These are phyloP conservation scores for Fusarium sp. DNA, from an alignment of 2,329 filamentous ascomycete genomes.

Conservation along the genomic window DNA sequence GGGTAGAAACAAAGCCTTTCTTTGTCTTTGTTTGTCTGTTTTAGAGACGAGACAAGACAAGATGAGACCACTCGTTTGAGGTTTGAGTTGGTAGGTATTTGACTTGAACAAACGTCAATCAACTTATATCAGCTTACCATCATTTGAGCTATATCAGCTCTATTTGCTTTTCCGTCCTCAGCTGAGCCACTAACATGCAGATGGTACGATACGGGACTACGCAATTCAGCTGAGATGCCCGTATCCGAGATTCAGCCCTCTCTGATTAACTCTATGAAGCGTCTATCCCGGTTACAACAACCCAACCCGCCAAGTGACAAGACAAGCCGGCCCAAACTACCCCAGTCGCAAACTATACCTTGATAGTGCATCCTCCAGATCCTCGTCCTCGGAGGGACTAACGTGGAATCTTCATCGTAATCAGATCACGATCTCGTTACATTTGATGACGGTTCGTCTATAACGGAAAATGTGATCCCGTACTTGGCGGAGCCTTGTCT, in stretches of 20 bases:
- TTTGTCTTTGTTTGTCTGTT: neutral
- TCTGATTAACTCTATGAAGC: conserved; percentile 22
- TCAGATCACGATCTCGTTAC: conserved; percentile 27
- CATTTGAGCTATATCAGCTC: neutral
- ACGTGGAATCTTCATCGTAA: conserved; percentile 20
- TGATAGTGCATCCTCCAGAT: neutral
- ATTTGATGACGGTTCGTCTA: conserved; percentile 31
- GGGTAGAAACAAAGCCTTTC: conserved; percentile 17
- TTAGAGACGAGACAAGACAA: neutral
- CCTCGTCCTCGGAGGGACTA: neutral
- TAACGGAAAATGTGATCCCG: conserved; percentile 18
- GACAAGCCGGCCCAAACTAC: neutral
- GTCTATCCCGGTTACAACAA: conserved; percentile 20
- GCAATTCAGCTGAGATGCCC: conserved; percentile 20
- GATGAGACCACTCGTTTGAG: neutral
- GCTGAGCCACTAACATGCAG: conserved; percentile 21
- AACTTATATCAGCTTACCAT: conserved; percentile 1
- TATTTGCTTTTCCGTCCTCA: conserved; percentile 19
- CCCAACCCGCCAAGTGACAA: conserved; percentile 7
- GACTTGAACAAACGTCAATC: neutral
- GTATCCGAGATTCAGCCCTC: conserved; percentile 12
- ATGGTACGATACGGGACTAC: conserved; percentile 8
- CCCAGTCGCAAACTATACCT: neutral
- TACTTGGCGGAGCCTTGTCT: conserved; percentile 7
- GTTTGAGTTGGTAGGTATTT: neutral